Evolutionary conservation across 2,329 filamentous ascomycete genomes (phyloP).

Genomic region (Chaetomiaceae sp.): DNA sequence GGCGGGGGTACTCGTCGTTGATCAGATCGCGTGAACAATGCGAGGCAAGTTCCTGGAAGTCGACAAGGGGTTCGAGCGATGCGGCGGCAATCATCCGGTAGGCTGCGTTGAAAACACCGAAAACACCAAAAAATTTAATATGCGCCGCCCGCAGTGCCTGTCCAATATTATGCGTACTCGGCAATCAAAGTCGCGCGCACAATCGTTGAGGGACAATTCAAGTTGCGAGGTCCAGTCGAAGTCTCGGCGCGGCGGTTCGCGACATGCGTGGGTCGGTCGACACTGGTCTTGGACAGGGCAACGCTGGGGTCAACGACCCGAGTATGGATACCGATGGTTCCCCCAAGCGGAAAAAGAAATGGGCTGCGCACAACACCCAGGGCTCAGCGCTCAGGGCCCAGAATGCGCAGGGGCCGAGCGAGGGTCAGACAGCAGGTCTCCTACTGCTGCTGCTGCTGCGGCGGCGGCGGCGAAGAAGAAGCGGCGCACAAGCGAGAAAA

Average conservation of each 20-base stretch:
- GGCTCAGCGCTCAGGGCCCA: not conserved
- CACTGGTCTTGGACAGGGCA: not conserved
- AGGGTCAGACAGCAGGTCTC: not conserved
- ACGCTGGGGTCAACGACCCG: not conserved
- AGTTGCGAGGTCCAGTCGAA: conserved; percentile 13
- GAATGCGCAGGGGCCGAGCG: not conserved
- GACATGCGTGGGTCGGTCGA: conserved; percentile 4
- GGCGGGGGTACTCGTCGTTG: conserved; percentile 14
- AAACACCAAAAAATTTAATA: not conserved
- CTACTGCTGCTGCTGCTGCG: not conserved
- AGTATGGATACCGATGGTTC: not conserved
- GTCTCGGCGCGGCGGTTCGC: conserved; percentile 9
- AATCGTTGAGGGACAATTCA: conserved; percentile 13
- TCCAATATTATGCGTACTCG: not conserved
- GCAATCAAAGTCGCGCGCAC: conserved; percentile 2
- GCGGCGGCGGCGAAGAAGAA: too few relatives aligned
- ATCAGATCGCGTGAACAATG: conserved; percentile 1
- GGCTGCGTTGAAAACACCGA: not conserved
- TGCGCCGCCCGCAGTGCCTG: not conserved
- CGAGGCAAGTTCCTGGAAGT: not conserved
- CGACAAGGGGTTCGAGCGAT: conserved; percentile 5
- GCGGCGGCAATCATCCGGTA: conserved; percentile 16
- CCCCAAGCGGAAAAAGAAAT: not conserved
- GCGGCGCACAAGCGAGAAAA: conserved; percentile 10
- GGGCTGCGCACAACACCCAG: not conserved